Conservation (phyloP, 345 rosid species). For the Moricandia moricandioides region DNA sequence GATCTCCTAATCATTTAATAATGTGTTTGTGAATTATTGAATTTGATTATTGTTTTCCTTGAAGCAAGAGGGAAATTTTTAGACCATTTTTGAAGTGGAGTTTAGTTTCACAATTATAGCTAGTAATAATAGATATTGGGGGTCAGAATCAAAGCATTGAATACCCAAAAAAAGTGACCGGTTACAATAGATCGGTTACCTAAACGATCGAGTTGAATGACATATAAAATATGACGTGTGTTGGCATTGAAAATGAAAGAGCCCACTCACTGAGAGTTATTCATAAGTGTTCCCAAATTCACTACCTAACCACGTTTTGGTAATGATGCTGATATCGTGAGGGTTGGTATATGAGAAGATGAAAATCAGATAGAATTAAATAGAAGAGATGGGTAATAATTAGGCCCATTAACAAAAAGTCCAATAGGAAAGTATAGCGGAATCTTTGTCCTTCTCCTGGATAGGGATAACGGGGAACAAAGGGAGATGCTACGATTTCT, state of each 20-base stretch:
- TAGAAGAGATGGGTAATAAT: no score
- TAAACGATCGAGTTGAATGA: neutral
- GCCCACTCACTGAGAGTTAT: neutral
- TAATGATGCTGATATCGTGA: neutral
- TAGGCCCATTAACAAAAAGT: no score
- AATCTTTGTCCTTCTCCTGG: no score
- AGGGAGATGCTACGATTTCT: no score
- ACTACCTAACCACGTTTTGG: neutral
- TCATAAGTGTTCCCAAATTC: neutral
- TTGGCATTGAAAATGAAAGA: neutral
- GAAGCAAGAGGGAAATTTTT: constrained; percentile 31
- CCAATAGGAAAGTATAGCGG: no score
- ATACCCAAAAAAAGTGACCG: neutral
- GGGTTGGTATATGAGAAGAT: no score
- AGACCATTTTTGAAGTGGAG: neutral
- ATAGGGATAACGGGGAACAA: no score
- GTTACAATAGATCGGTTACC: neutral
- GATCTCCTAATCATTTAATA: constrained; percentile 29
- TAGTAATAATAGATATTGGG: no score
- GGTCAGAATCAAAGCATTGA: neutral
- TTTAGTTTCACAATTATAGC: neutral
- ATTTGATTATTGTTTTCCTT: constrained; percentile 25
- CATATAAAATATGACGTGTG: neutral
- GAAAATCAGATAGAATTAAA: no score
- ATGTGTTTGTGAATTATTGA: constrained; percentile 8